phyloP scores from a whole-genome alignment of 495 filamentous ascomycete species.

The Penicillium bovifimosum region DNA sequence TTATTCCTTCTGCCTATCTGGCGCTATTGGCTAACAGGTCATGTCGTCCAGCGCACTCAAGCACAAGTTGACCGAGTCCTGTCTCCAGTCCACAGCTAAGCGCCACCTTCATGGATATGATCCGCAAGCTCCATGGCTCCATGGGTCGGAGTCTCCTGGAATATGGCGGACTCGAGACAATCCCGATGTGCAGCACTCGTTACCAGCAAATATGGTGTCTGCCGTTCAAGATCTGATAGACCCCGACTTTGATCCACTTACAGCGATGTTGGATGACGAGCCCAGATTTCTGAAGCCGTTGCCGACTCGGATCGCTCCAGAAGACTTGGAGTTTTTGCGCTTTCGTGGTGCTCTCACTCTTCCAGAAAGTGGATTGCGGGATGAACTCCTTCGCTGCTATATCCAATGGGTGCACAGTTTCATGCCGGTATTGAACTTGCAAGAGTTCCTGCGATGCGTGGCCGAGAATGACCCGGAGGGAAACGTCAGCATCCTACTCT shows the following conservation, averaged over 20 bases:
- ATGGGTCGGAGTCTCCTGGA: conserved; percentile 23
- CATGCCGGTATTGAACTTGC: conserved; percentile 74
- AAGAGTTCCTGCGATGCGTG: conserved; percentile 61
- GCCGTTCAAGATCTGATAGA: conserved; percentile 41
- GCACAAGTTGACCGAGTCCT: conserved; percentile 25
- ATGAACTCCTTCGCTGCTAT: conserved; percentile 66
- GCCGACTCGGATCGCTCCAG: conserved; percentile 50
- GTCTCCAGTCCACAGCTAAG: conserved; percentile 18
- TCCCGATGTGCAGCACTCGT: conserved; percentile 23
- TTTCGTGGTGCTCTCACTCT: conserved; percentile 68
- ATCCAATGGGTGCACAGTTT: conserved; percentile 81
- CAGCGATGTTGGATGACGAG: conserved; percentile 39
- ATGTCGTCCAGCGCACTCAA: conserved; percentile 26
- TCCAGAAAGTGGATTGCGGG: conserved; percentile 58
- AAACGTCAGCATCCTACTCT: conserved; percentile 65
- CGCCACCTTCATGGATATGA: conserved; percentile 30
- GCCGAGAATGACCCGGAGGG: conserved; percentile 54
- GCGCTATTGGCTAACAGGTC: conserved; percentile 4
- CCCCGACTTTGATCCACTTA: conserved; percentile 42
- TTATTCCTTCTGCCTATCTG: neutral
- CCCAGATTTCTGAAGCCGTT: conserved; percentile 49
- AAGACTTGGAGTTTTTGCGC: conserved; percentile 67
- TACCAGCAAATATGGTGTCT: conserved; percentile 40
- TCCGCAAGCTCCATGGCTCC: conserved; percentile 35
- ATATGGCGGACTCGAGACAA: conserved; percentile 29